Base-by-base conservation (phyloP, 768 basidiomycete genomes). In the Zangia roseola region DNA sequence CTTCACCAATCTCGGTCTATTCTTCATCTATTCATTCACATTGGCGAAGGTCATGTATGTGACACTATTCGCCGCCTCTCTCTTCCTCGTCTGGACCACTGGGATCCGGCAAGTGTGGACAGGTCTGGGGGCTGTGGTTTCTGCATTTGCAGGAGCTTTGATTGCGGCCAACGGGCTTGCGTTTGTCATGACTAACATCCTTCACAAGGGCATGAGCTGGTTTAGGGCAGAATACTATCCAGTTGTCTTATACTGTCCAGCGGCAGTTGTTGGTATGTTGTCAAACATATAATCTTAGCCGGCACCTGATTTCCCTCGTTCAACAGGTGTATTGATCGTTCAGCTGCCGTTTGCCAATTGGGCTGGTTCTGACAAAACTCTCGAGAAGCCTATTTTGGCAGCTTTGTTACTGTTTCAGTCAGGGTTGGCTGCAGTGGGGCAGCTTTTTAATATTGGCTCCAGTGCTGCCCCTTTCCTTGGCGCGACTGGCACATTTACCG, bases 161-260 rank as follows among this genome's bases (percentile, higher is more conserved):
- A 43, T 86, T 1, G 71, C 75, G 1, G 83, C 89, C 1, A 94
- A 95, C 55, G 50, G 77, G 1, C 76, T 89, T 1, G 95, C 94
- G 0, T 60, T 82, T 2, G 49, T 90, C 12, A 86, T 95, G 83
- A 65, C 69, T 23, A 62, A 64, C 5, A 77, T 81, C 1, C 63
- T 92, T 19, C 75, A 79, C 8, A 86, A 80, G 65, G 76, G 81
- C 0, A 80, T 95, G 80, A 88, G 88, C 58, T 97, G 94, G 94
- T 97, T 91, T 67, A 74, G 79, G 14, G 78, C 74, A 35, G 89
- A 90, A 52, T 77, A 83, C 55, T 75, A 77, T 10, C 76, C 79
- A 2, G 54, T 94, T 9, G 60, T 76, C 19, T 67, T 97, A 19
- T 98, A 91, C 60, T 88, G 77, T 3, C 88, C 91, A 13, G 77